phyloP scores from a whole-genome alignment of 805 yeast genomes.

The Lipomyces spencermartinsiae region DNA sequence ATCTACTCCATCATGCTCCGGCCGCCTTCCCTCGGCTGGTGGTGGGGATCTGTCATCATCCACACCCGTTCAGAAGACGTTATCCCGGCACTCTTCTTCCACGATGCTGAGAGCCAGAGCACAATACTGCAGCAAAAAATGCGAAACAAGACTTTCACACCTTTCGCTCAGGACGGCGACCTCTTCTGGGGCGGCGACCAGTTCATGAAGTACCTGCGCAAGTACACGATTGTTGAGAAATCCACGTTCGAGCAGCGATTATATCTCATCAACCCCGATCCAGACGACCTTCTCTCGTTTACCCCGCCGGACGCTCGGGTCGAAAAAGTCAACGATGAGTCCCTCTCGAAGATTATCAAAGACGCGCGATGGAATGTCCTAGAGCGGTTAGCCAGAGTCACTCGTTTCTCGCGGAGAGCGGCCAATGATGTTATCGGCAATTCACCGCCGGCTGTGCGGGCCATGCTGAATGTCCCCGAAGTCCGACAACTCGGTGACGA shows the following conservation, averaged over 20 bases:
- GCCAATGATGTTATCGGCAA: constrained; percentile 66
- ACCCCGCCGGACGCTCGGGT: constrained; percentile 52
- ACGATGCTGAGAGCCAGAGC: constrained; percentile 84
- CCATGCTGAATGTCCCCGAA: constrained; percentile 74
- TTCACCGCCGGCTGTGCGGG: constrained; percentile 62
- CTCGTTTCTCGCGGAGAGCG: constrained; percentile 66
- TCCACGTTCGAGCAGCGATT: constrained; percentile 76
- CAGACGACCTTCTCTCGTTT: constrained; percentile 67
- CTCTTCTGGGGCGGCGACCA: constrained; percentile 93
- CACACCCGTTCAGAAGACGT: constrained; percentile 67
- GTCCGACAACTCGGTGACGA: constrained; percentile 83
- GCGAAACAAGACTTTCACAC: constrained; percentile 71
- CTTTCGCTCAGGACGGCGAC: constrained; percentile 59
- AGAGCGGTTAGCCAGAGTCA: constrained; percentile 81
- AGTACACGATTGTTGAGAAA: constrained; percentile 65
- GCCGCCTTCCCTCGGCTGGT: constrained; percentile 83
- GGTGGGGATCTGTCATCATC: constrained; percentile 87
- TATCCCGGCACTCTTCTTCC: constrained; percentile 87
- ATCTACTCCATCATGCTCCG: constrained; percentile 83
- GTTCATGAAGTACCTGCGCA: constrained; percentile 62
- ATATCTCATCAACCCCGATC: constrained; percentile 77
- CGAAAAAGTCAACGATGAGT: constrained; percentile 43
- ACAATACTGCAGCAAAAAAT: constrained; percentile 66
- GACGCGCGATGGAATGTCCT: constrained; percentile 86
- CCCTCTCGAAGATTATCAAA: constrained; percentile 59